These are phyloP conservation scores for Trichosporon coremiiforme DNA, from an alignment of 1,284 basidiomycete species.

Conservation along the genomic window DNA sequence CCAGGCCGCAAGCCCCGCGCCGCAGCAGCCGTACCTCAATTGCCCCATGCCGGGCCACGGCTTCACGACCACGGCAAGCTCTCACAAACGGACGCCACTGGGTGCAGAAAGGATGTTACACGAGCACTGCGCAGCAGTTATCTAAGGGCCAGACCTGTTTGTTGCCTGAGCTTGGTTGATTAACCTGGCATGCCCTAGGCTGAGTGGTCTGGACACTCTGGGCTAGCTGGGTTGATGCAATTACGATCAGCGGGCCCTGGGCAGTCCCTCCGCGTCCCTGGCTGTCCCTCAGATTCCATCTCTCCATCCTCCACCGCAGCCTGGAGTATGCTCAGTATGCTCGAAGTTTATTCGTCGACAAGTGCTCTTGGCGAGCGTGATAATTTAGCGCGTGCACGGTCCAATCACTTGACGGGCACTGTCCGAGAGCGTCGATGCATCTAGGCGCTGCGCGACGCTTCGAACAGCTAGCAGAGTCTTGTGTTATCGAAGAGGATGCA, in stretches of 20 bases:
- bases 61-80: not conserved
- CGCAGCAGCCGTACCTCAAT: not conserved
- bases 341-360: not conserved
- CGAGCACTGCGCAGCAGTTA: not conserved
- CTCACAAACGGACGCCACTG: not conserved
- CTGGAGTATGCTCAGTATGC: not conserved
- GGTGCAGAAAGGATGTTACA: not conserved
- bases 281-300: not conserved
- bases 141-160: not conserved
- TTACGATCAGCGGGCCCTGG: not conserved
- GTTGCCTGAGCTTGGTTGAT: not conserved
- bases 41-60: not conserved
- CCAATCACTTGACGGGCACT: not conserved
- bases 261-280: not conserved
- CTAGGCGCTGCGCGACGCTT: not conserved
- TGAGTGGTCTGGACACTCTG: too few species aligned
- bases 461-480: not conserved
- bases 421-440: too few species aligned
- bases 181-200: not conserved
- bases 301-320: not conserved
- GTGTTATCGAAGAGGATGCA: not conserved
- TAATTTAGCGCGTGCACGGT: not conserved
- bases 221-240: not conserved
- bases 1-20: too few species aligned
- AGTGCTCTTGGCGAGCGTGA: not conserved